A percentile compares a stretch with the other conserved stretches of the same genome.
Evolutionary conservation across 208 protist species (phyloP).

Genomic region (Acanthamoeba sp.): DNA sequence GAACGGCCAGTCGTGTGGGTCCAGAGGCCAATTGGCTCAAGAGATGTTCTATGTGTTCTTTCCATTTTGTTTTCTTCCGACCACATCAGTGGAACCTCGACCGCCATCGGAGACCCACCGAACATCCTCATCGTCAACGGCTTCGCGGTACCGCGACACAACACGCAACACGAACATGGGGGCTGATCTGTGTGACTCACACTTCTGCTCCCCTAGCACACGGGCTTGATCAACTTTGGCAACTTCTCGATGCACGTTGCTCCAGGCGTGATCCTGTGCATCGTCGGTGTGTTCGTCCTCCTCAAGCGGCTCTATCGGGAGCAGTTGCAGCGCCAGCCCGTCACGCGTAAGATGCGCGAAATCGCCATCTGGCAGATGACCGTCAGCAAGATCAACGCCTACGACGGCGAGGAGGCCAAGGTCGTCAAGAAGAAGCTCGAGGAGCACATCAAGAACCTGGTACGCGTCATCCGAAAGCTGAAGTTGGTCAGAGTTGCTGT

Average conservation of each 20-base stretch:
- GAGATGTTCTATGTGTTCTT: too few species aligned
- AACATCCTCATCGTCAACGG: conserved; percentile 89
- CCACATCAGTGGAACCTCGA: conserved; percentile 85
- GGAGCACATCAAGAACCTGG: conserved; percentile 73
- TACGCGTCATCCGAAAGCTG: too few species aligned
- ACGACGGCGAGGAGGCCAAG: conserved; percentile 74
- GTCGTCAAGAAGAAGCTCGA: conserved; percentile 60
- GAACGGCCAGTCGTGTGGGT: too few species aligned
- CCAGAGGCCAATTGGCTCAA: too few species aligned
- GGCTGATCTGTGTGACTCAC: neutral
- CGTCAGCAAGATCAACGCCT: conserved; percentile 37
- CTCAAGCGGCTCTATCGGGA: conserved; percentile 60
- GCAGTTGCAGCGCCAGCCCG: neutral
- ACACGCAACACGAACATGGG: neutral
- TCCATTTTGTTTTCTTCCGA: too few species aligned
- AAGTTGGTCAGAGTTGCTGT: too few species aligned
- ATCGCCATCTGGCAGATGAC: conserved; percentile 71
- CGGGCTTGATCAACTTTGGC: conserved; percentile 67
- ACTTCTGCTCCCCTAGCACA: neutral
- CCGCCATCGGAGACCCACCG: conserved; percentile 87
- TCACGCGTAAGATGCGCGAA: conserved; percentile 56
- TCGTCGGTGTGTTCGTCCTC: conserved; percentile 42
- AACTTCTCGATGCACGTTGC: conserved; percentile 68
- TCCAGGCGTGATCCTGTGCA: conserved; percentile 14
- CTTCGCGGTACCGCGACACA: neutral